A percentile compares a stretch with the other conserved stretches of the same genome.
Conservation (phyloP, 805 yeast species). For the Sugiyamaella marilandica region DNA sequence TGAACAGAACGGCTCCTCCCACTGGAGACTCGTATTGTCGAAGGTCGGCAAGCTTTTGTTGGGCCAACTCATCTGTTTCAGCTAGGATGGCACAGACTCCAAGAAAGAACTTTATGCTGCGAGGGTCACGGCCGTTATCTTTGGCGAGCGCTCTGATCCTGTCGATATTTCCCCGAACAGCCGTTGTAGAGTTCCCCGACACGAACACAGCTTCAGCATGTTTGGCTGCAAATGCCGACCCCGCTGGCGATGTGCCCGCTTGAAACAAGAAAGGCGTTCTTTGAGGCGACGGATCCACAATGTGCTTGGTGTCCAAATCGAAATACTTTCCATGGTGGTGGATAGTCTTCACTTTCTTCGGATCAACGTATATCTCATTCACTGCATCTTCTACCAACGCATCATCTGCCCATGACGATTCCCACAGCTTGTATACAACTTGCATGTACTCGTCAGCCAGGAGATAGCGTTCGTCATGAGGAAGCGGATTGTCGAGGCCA, state of each 20-base stretch:
- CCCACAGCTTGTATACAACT: slow-evolving; percentile 37
- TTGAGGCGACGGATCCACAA: slow-evolving; percentile 42
- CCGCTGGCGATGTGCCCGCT: slow-evolving; percentile 42
- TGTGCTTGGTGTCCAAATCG: slow-evolving; percentile 41
- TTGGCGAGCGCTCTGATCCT: slow-evolving; percentile 34
- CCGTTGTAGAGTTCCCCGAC: slow-evolving; percentile 33
- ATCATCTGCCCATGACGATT: slow-evolving; percentile 44
- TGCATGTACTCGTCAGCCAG: slow-evolving; percentile 39
- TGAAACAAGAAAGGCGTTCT: slow-evolving; percentile 41
- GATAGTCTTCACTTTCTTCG: slow-evolving; percentile 38
- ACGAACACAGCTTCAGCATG: slow-evolving; percentile 41
- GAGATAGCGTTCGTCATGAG: slow-evolving; percentile 39
- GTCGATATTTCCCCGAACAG: slow-evolving; percentile 29
- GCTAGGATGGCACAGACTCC: slow-evolving; percentile 37
- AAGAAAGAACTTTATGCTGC: slow-evolving; percentile 37
- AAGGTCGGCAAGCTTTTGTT: slow-evolving; percentile 33
- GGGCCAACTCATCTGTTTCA: slow-evolving; percentile 39
- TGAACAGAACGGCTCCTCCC: slow-evolving; percentile 40
- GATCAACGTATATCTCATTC: slow-evolving; percentile 22
- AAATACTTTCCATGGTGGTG: slow-evolving; percentile 39
- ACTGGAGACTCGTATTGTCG: slow-evolving; percentile 36
- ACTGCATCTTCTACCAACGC: slow-evolving; percentile 30
- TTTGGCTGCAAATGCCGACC: slow-evolving; percentile 40
- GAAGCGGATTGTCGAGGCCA: slow-evolving; percentile 36
- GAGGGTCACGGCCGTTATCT: slow-evolving; percentile 34